A percentile compares a stretch with the other conserved stretches of the same genome.
phyloP scores from a whole-genome alignment of 306 rosid genomes.

The Quercus aquifolioides region DNA sequence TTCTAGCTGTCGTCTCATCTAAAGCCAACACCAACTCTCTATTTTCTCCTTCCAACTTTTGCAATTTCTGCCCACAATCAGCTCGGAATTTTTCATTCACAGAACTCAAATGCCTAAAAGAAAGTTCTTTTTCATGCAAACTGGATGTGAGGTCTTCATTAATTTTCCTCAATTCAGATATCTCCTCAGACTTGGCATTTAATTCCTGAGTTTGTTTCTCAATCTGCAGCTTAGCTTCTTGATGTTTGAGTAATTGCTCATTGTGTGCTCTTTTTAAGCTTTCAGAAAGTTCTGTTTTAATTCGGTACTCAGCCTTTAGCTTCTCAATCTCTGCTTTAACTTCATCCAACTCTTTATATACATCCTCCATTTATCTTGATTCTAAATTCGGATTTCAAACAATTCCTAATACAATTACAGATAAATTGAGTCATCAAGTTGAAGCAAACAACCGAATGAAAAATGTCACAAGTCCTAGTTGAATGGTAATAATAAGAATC shows the following conservation, averaged over 20 bases:
- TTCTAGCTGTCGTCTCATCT: conserved; percentile 39
- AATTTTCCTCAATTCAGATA: conserved; percentile 34
- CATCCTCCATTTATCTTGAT: conserved; percentile 41
- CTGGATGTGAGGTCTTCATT: conserved; percentile 41
- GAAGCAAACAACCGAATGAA: not conserved
- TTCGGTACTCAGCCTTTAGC: conserved; percentile 40
- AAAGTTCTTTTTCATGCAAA: conserved; percentile 47
- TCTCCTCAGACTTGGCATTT: conserved; percentile 45
- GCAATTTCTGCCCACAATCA: conserved; percentile 35
- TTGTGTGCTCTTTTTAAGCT: conserved; percentile 38
- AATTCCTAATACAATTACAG: conserved; percentile 9
- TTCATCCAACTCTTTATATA: conserved; percentile 33
- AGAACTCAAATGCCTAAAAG: conserved; percentile 33
- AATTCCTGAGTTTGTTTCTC: conserved; percentile 45
- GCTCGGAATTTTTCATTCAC: conserved; percentile 45
- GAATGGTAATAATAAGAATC: not conserved
- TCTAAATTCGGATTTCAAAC: conserved; percentile 2
- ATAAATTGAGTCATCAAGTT: not conserved
- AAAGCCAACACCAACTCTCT: conserved; percentile 37
- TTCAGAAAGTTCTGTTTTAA: conserved; percentile 31
- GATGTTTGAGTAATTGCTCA: conserved; percentile 34
- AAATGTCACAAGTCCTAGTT: not conserved
- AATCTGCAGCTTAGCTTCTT: conserved; percentile 38
- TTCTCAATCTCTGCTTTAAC: conserved; percentile 50
- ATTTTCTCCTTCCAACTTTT: conserved; percentile 44